These are phyloP conservation scores for Miscanthus sacchariflorus DNA, from an alignment of 202 grass and related monocot species.

Conservation along the genomic window DNA sequence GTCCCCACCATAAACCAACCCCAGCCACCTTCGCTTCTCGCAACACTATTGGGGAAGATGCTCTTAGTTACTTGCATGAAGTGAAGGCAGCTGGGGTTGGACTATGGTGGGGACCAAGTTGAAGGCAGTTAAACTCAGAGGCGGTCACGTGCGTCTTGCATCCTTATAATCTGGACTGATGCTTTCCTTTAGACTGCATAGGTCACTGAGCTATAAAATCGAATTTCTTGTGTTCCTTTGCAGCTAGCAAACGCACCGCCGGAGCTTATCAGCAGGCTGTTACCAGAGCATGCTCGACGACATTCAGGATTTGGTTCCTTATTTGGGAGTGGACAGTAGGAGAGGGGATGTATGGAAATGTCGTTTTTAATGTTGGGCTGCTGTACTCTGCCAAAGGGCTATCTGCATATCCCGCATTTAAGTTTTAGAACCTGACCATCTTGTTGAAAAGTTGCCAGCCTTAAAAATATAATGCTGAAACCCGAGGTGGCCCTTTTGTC, in stretches of 20 bases:
- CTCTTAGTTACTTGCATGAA: neutral
- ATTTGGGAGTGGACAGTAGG: conserved; percentile 36
- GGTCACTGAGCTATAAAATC: conserved; percentile 6
- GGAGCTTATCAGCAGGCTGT: conserved; percentile 41
- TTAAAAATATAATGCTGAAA: neutral
- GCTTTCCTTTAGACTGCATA: neutral
- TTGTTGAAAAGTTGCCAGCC: conserved; percentile 20
- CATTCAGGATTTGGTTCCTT: conserved; percentile 61
- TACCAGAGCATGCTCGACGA: conserved; percentile 39
- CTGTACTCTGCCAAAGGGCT: conserved; percentile 33
- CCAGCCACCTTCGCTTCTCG: too few species aligned
- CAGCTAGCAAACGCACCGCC: conserved; percentile 36
- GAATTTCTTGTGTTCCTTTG: conserved; percentile 15
- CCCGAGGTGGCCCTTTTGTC: conserved; percentile 11
- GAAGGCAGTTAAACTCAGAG: neutral
- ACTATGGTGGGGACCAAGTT: neutral
- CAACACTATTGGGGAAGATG: too few species aligned
- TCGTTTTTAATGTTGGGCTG: neutral
- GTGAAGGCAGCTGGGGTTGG: neutral
- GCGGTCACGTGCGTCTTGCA: neutral
- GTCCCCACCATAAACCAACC: too few species aligned
- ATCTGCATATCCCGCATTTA: conserved; percentile 21
- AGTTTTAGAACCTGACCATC: conserved; percentile 50
- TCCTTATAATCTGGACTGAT: neutral
- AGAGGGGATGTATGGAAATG: neutral